Conservation (phyloP, 2,329 filamentous ascomycete genomes). For the Alternaria incomplexa region DNA sequence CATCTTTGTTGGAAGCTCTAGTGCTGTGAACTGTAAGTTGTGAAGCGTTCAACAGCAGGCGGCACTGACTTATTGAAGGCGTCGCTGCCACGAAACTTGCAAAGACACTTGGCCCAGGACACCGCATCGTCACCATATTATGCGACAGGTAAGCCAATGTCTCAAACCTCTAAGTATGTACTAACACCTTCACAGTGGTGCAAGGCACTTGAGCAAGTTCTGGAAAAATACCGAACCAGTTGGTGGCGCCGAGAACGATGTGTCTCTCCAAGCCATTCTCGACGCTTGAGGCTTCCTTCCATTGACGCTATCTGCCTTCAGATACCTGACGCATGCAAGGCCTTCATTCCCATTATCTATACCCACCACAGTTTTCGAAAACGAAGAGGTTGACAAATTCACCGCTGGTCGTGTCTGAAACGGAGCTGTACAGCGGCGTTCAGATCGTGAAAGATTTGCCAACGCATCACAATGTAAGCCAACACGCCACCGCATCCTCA, state of each 20-base stretch:
- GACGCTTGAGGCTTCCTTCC: conserved; percentile 36
- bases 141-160: conserved; percentile 63
- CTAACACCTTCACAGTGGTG: conserved; percentile 56
- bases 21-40: conserved; percentile 84
- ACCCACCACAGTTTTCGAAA: neutral
- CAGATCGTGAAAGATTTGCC: conserved; percentile 13
- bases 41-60: neutral
- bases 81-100: conserved; percentile 76
- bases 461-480: conserved; percentile 14
- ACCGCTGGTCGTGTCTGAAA: conserved; percentile 1
- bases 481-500: conserved; percentile 7
- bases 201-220: conserved; percentile 82
- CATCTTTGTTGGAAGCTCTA: conserved; percentile 92
- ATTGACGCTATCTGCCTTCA: neutral
- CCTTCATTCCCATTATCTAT: no score
- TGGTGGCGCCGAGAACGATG: conserved; percentile 57
- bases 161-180: neutral
- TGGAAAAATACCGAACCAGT: conserved; percentile 76
- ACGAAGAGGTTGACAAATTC: neutral
- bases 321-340: neutral
- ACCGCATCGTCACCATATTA: conserved; percentile 77
- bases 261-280: conserved; percentile 64
- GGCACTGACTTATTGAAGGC: conserved; percentile 35
- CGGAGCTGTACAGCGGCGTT: conserved; percentile 3
- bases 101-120: conserved; percentile 65